These are phyloP conservation scores for Xanthoconium purpureum DNA, from an alignment of 768 basidiomycete species.

Conservation along the genomic window DNA sequence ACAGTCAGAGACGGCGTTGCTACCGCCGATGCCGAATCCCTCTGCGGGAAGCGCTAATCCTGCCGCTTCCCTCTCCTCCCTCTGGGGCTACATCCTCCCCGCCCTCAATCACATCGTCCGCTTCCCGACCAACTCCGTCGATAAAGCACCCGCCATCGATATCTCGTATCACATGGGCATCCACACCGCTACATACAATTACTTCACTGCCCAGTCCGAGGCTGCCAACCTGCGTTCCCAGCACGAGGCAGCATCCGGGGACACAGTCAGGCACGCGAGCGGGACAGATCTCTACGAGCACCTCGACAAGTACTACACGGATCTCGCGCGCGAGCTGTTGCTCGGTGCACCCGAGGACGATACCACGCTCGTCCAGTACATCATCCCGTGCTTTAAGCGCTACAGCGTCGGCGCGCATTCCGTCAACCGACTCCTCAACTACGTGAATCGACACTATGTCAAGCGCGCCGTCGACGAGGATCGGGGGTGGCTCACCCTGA, in stretches of 20 bases:
- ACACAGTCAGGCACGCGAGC: slow-evolving; percentile 34
- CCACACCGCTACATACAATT: slow-evolving; percentile 81
- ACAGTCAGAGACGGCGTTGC: slow-evolving; percentile 22
- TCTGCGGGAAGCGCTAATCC: slow-evolving; percentile 70
- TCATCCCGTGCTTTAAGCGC: slow-evolving; percentile 68
- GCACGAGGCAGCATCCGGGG: slow-evolving; percentile 22
- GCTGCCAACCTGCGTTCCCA: slow-evolving; percentile 29
- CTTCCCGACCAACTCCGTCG: slow-evolving; percentile 54
- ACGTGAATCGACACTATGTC: slow-evolving; percentile 68
- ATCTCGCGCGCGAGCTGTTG: slow-evolving; percentile 57
- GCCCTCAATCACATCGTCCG: slow-evolving; percentile 76
- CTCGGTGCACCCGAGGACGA: slow-evolving; percentile 68
- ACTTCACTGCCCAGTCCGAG: slow-evolving; percentile 64
- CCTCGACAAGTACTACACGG: slow-evolving; percentile 68
- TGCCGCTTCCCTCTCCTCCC: slow-evolving; percentile 62
- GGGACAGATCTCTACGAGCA: slow-evolving; percentile 72
- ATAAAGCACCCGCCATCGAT: slow-evolving; percentile 69
- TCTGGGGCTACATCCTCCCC: slow-evolving; percentile 75
- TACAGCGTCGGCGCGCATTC: slow-evolving; percentile 65
- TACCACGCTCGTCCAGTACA: slow-evolving; percentile 61
- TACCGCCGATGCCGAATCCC: slow-evolving; percentile 46
- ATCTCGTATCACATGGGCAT: slow-evolving; percentile 72
- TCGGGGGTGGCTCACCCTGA: slow-evolving; percentile 69
- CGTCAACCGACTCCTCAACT: slow-evolving; percentile 71
- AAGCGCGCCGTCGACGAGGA: slow-evolving; percentile 78